Evolutionary conservation across 768 basidiomycete species (phyloP), one percentile per base, ranked within the genome.

Genomic region (Mycena galericulata): DNA sequence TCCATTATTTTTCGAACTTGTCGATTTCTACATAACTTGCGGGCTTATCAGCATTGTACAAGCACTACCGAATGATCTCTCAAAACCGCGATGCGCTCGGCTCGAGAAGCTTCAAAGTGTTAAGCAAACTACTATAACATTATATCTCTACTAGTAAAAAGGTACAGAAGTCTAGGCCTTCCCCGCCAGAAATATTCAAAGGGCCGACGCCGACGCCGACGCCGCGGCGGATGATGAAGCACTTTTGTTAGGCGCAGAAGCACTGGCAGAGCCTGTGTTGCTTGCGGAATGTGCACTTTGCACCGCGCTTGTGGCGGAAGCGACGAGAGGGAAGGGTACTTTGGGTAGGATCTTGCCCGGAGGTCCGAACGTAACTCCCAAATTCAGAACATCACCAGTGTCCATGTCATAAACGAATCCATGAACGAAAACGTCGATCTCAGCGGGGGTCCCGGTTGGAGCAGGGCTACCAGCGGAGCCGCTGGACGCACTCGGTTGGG

Each of bases 321-420:
- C 71, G 3, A 76, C 62, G 34, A 77, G 77, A 20, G 74, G 65
- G 67, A 82, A 81, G n/a, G 80, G 81, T 47, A 80, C 67, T 32
- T 74, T 70, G 0, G 79, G 80, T 57, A 83, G 75, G 30, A 65
- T 51, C 63, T 79, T 75, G 27, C 80, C 82, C 32, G 78, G 80
- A 51, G 82, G 82, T 15, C 81, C 82, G 58, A 77, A 79, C 24
- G 84, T 83, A 46, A 88, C 73, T 7, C 80, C 74, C 47, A 90
- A 77, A 69, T 90, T 85, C 64, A 80, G 76, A 38, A 90, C 79
- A 29, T 80, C 75, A 2, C 88, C 88, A 36, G 77, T 85, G 49
- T 79, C 80, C 67, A 89, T 82, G 51, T 89, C 83, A 54, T 87
- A 86, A 4, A 90, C 85, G 75, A 87, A 87, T 34, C 88, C 89